These are phyloP conservation scores for Macrolepiota albuminosa DNA, from an alignment of 768 basidiomycete species.

Conservation along the genomic window DNA sequence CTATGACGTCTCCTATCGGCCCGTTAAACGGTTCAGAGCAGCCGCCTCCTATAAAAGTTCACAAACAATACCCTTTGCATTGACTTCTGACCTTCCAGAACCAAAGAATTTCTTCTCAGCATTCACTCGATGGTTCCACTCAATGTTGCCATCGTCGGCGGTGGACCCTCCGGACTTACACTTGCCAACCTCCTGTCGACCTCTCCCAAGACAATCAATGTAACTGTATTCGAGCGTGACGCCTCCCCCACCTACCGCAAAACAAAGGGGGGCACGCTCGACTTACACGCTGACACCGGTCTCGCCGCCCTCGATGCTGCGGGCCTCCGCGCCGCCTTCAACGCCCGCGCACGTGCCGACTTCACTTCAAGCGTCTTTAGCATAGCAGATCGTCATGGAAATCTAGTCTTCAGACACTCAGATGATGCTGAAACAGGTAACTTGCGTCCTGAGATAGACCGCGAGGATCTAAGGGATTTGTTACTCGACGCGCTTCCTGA, in stretches of 20 bases:
- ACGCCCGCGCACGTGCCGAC: conserved; percentile 15
- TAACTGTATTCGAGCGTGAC: conserved; percentile 21
- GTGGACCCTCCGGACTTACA: conserved; percentile 22
- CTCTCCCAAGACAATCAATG: conserved; percentile 5
- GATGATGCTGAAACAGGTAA: conserved; percentile 6
- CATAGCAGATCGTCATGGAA: conserved; percentile 14
- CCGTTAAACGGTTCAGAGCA: neutral
- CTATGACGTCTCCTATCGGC: neutral
- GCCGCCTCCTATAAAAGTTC: neutral
- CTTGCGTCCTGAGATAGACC: conserved; percentile 22
- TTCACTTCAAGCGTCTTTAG: conserved; percentile 11
- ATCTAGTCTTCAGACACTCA: conserved; percentile 3
- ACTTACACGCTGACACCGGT: conserved; percentile 21
- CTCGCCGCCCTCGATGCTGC: conserved; percentile 20
- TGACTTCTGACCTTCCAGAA: neutral
- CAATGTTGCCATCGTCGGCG: conserved; percentile 17
- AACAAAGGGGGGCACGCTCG: conserved; percentile 23
- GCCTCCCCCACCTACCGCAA: conserved; percentile 12
- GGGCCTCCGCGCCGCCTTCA: conserved; percentile 20
- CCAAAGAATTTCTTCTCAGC: neutral
- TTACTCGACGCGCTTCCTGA: conserved; percentile 21
- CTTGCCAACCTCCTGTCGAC: conserved; percentile 20
- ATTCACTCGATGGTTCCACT: neutral
- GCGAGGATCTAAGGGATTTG: conserved; percentile 19
- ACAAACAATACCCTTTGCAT: too few species aligned